Conservation (phyloP, 2,329 filamentous ascomycete species). For the Paecilomyces sp. region DNA sequence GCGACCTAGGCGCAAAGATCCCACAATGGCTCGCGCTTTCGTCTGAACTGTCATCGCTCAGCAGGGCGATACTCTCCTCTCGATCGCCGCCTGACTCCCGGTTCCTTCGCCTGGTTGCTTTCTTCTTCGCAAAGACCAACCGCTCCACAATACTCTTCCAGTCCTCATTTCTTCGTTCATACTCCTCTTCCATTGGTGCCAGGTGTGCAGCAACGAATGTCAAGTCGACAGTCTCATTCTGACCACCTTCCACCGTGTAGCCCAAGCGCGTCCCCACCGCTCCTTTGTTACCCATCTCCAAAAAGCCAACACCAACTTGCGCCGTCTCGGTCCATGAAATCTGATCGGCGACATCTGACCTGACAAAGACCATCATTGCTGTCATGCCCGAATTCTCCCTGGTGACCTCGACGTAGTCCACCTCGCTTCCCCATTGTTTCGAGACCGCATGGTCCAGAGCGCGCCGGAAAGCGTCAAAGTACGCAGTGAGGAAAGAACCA, state of each 20-base stretch:
- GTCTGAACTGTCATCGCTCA: constrained; percentile 22
- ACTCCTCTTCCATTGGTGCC: constrained; percentile 75
- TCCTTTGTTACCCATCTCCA: constrained; percentile 92
- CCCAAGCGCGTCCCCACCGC: constrained; percentile 72
- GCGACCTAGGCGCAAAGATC: constrained; percentile 66
- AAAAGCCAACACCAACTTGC: constrained; percentile 75
- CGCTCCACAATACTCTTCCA: constrained; percentile 79
- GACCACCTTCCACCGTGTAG: constrained; percentile 39
- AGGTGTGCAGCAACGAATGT: constrained; percentile 87
- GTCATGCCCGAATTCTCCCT: constrained; percentile 82
- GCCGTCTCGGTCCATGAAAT: constrained; percentile 66
- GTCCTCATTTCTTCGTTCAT: constrained; percentile 71
- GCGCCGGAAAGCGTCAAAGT: constrained; percentile 63
- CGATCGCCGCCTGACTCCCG: constrained; percentile 35
- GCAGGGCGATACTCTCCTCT: constrained; percentile 25
- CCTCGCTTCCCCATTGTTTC: constrained; percentile 28
- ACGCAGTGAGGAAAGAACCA: constrained; percentile 67
- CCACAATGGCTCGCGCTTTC: constrained; percentile 18
- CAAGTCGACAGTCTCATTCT: constrained; percentile 52
- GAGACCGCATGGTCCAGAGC: constrained; percentile 64
- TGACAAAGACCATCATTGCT: constrained; percentile 76
- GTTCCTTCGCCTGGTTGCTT: constrained; percentile 3
- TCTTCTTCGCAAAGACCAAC: constrained; percentile 58
- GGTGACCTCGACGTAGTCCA: constrained; percentile 62
- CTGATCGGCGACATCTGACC: constrained; percentile 48